These are phyloP conservation scores for Wallacemonas rigidus DNA, from an alignment of 208 protist genomes.

Conservation along the genomic window DNA sequence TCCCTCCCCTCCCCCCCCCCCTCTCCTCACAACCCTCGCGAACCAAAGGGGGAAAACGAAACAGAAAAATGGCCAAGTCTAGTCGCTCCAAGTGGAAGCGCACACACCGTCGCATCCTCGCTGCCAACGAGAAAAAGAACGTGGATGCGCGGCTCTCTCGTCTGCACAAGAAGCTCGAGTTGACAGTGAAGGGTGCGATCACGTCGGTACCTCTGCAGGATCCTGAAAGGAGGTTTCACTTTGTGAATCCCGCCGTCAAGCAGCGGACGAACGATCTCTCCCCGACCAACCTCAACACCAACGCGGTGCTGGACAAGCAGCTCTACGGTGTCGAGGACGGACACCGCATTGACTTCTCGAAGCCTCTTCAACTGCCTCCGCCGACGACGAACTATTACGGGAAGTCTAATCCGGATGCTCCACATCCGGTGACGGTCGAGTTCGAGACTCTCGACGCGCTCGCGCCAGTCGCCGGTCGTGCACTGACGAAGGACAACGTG, in stretches of 20 bases:
- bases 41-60: background rate
- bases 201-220: slow-evolving; percentile 67
- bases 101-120: slow-evolving; percentile 61
- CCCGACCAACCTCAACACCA: slow-evolving; percentile 58
- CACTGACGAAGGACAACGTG: slow-evolving; percentile 67
- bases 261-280: slow-evolving; percentile 1
- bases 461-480: slow-evolving; percentile 63
- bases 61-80: slow-evolving; percentile 76
- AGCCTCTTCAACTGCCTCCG: slow-evolving; percentile 54
- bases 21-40: too few species aligned
- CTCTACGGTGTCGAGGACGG: slow-evolving; percentile 12
- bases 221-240: slow-evolving; percentile 82
- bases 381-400: slow-evolving; percentile 64
- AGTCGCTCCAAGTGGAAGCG: slow-evolving; percentile 89
- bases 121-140: slow-evolving; percentile 40
- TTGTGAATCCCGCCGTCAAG: slow-evolving; percentile 65
- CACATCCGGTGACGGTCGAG: slow-evolving; percentile 59
- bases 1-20: background rate
- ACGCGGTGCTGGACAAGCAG: slow-evolving; percentile 15
- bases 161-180: slow-evolving; percentile 72
- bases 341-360: slow-evolving; percentile 54
- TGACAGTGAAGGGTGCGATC: slow-evolving; percentile 71
- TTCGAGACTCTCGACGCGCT: slow-evolving; percentile 64
- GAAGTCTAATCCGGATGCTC: slow-evolving; percentile 57
- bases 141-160: slow-evolving; percentile 48